Evolutionary conservation across 1,284 basidiomycete genomes (phyloP), one percentile per base, ranked within the genome.

Genomic region (Fomitopsis pinicola): DNA sequence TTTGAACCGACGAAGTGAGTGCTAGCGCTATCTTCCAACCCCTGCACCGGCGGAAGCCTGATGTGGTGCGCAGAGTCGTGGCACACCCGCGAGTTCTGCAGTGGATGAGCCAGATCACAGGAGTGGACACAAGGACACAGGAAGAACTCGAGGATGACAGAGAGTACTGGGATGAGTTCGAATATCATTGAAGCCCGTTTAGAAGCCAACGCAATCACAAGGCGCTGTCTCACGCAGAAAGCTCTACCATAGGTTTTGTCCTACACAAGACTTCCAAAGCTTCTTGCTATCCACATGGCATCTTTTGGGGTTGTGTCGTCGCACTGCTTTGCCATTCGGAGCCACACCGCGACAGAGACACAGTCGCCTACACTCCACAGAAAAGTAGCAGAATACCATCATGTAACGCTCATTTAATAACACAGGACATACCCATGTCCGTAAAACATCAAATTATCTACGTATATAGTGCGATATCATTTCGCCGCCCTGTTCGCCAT

Each of bases 1-100:
- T 89, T 89, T 73, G 77, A 79, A 53, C 69, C 78, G 0, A 73
- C 72, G 28, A 85, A 82, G 84, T 82, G 50, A 66, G 73, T 66
- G 17, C 22, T n/a, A 66, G 73, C 66, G 17, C 22, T n/a, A 10
- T 15, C 38, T 6, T 40, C 17, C 5, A 12, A 8, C 15, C 17
- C 5, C 22, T 46, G 9, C 22, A 30, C 14, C 14, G 45, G 6
- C 14, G n/a, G 19, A 17, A 48, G 45, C 26, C 14, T 50, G 30
- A 15, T 9, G 48, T 28, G 10, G 48, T 19, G 9, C 33, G 36
- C 35, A 54, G 52, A 30, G 36, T 54, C 36, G n/a, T 54, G 15
- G 52, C 52, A 17, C 52, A 54, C 19, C 52, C 52, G 19, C 15
- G 52, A 38, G 52, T 54, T 2, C 52, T 54, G 15, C 35, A 54